Evolutionary conservation across 225 moss, liverwort and hornwort genomes (phyloP).

Genomic region (Marchantia polymorpha): DNA sequence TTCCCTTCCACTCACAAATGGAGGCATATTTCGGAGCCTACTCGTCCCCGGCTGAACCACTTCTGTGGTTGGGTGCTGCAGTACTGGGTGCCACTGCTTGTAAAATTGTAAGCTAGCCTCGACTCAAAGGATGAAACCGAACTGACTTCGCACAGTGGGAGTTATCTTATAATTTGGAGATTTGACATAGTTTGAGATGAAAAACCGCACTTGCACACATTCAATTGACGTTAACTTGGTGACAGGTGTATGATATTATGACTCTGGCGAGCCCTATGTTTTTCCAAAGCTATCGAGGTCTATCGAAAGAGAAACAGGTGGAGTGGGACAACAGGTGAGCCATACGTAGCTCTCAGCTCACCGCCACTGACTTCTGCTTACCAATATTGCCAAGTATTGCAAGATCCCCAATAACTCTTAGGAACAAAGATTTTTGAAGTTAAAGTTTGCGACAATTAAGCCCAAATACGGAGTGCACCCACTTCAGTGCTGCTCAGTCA

Average conservation of each 20-base stretch:
- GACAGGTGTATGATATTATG: slow-evolving; percentile 69
- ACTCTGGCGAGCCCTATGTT: slow-evolving; percentile 48
- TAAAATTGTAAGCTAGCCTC: slow-evolving; percentile 61
- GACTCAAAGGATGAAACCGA: background rate
- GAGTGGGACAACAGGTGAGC: slow-evolving; percentile 93
- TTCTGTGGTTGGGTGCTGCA: slow-evolving; percentile 59
- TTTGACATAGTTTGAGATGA: too few relatives aligned
- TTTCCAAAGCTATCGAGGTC: slow-evolving; percentile 52
- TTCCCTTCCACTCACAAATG: slow-evolving; percentile 79
- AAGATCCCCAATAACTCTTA: background rate
- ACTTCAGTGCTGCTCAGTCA: too few relatives aligned
- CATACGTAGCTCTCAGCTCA: background rate
- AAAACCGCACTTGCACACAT: slow-evolving; percentile 13
- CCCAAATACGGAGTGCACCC: background rate
- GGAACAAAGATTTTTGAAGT: background rate
- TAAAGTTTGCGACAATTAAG: too few relatives aligned
- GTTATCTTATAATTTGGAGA: too few relatives aligned
- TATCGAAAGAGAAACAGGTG: slow-evolving; percentile 54
- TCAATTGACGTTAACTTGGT: background rate
- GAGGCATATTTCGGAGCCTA: slow-evolving; percentile 57
- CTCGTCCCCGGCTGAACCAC: slow-evolving; percentile 45
- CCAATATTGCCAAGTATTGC: background rate
- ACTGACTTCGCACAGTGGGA: background rate
- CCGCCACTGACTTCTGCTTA: background rate
- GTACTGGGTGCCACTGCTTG: slow-evolving; percentile 58